A percentile compares a stretch with the other conserved stretches of the same genome.
phyloP scores from a whole-genome alignment of 1,284 basidiomycete genomes.

The Cryptococcus wingfieldii region DNA sequence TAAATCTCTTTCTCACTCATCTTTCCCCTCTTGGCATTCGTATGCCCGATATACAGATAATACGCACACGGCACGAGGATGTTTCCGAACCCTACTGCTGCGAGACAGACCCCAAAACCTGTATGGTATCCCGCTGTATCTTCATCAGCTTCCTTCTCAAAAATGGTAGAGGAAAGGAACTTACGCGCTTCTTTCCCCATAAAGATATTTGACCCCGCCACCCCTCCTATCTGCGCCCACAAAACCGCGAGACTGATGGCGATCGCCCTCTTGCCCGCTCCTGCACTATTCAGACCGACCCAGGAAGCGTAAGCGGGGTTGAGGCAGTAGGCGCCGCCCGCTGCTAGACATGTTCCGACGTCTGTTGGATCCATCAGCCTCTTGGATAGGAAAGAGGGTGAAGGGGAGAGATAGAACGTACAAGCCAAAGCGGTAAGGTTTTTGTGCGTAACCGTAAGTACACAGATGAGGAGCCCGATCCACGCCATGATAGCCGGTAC shows the following conservation, averaged over 20 bases:
- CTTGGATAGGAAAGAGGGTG: not conserved
- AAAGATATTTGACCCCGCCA: constrained; percentile 31
- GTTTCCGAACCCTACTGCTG: constrained; percentile 17
- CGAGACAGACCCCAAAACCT: constrained; percentile 32
- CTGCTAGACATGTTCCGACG: constrained; percentile 24
- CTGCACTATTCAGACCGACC: constrained; percentile 30
- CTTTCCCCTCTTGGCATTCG: constrained; percentile 21
- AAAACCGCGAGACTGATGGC: constrained; percentile 26
- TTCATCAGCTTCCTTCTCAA: constrained; percentile 7
- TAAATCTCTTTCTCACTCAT: constrained; percentile 29
- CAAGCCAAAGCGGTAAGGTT: constrained; percentile 23
- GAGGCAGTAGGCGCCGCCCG: constrained; percentile 30
- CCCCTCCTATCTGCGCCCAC: constrained; percentile 26
- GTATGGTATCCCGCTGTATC: constrained; percentile 15
- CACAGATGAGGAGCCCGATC: not conserved
- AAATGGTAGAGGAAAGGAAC: not conserved
- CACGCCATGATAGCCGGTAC: not conserved
- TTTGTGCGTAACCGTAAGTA: constrained; percentile 16
- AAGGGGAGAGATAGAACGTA: constrained; percentile 1
- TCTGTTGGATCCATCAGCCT: constrained; percentile 7
- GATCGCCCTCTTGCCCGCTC: constrained; percentile 30
- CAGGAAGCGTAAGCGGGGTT: constrained; percentile 26
- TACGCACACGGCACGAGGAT: constrained; percentile 11
- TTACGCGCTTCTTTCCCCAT: constrained; percentile 27
- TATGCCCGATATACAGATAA: constrained; percentile 15